These are phyloP conservation scores for Fusarium dimerum DNA, from an alignment of 2,329 filamentous ascomycete genomes.

Conservation along the genomic window DNA sequence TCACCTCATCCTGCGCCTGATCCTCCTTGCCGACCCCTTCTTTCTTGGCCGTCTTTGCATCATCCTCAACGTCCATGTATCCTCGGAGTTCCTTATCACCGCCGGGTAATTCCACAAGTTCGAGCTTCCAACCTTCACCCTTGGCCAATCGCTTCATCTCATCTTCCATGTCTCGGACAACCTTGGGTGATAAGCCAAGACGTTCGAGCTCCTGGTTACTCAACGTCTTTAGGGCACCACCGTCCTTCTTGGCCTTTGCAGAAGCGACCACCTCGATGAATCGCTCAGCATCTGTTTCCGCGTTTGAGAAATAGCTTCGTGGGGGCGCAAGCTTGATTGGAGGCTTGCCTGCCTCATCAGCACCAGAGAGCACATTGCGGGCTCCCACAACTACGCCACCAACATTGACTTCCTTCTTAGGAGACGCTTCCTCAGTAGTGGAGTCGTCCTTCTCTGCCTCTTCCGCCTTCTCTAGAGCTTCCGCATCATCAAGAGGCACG, in stretches of 20 bases:
- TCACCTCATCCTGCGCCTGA: conserved; percentile 9
- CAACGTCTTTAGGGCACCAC: conserved; percentile 62
- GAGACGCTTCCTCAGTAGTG: conserved; percentile 9
- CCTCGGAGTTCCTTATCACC: conserved; percentile 66
- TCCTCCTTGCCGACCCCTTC: conserved; percentile 10
- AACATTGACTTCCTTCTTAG: conserved; percentile 46
- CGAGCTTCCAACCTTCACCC: conserved; percentile 76
- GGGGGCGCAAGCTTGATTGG: conserved; percentile 48
- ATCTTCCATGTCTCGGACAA: conserved; percentile 68
- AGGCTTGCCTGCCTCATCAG: conserved; percentile 49
- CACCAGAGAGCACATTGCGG: conserved; percentile 48
- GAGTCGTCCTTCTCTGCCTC: conserved; percentile 12
- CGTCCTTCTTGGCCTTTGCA: conserved; percentile 53
- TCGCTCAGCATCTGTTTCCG: conserved; percentile 23
- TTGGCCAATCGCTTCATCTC: conserved; percentile 69
- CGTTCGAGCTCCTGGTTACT: conserved; percentile 68
- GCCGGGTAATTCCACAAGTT: conserved; percentile 69
- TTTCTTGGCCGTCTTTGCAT: conserved; percentile 26
- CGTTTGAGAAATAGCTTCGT: conserved; percentile 38
- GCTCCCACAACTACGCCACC: conserved; percentile 57
- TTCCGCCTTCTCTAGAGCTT: conserved; percentile 9
- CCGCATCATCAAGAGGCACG: conserved; percentile 35
- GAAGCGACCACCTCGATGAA: conserved; percentile 48
- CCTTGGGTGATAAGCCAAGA: conserved; percentile 64
- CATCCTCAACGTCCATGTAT: conserved; percentile 62